Evolutionary conservation across 1,284 basidiomycete genomes (phyloP), one percentile per base, ranked within the genome.

Genomic region (Apiotrichum brassicae): DNA sequence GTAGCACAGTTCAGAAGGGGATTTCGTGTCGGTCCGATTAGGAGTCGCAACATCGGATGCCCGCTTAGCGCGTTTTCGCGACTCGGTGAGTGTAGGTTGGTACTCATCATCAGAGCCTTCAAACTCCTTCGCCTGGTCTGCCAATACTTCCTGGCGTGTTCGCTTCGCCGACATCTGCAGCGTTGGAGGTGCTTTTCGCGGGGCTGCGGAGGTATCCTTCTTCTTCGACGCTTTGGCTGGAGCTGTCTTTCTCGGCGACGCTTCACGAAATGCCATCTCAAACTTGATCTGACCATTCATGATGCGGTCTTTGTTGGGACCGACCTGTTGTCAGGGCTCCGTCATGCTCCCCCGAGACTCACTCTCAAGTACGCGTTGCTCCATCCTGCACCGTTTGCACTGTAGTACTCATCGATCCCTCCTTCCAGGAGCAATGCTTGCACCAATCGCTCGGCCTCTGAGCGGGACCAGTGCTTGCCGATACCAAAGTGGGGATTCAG

Each of bases 131-230:
- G 13, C 12, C 20, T 23, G 20, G 26, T 44, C 24, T 23, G 48
- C 34, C 13, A 8, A 19, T 19, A 37, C 30, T 19, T 20, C 28
- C 26, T 43, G 7, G 30, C 28, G n/a, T 13, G 18, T 4, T n/a
- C 22, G 22, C 18, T 41, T 22, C 20, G 11, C 19, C 28, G 30
- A 20, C 20, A 33, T 34, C 22, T 24, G 26, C 25, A 19, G 40
- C 4, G 28, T 20, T 90, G 18, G 94, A 77, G 14, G 81, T 84
- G 24, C 13, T 5, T 20, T 66, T 88, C 28, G 20, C 40, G 28
- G 30, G 19, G n/a, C 22, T 9, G 28, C 22, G 19, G 35, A 19
- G 6, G 25, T 23, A 11, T 2, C 39, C 19, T n/a, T 30, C 40
- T 13, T 20, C 11, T 5, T 16, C 4, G 39, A 7, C 5, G 40